Evolutionary conservation across 352 stramenopile genomes (phyloP), one percentile per base, ranked within the genome.

Genomic region (Pythium aquatile): DNA sequence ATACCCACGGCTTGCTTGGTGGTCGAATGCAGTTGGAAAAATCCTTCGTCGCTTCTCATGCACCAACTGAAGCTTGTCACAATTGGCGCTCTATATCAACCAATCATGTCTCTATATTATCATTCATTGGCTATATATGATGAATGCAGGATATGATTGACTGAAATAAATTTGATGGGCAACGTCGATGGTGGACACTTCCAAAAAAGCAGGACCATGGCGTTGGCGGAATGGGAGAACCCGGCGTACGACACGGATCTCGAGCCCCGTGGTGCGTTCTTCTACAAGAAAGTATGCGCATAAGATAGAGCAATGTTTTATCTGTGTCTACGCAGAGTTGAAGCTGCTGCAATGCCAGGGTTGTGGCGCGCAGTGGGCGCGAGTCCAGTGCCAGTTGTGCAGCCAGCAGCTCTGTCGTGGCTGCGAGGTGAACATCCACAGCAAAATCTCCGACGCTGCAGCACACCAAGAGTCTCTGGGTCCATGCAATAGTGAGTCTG

Each of bases 351-450:
- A 61, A 20, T 90, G 83, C 48, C 55, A 72, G 30, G 59, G 69
- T 63, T 90, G 81, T 63, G 48, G 20, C 24, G 53, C 64, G 3
- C 66, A 67, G 24, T 73, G 77, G 30, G 83, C 81, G 11, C 68
- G 76, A 20, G 70, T 81, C 46, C 65, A 76, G 39, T 91, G 82
- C 61, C 35, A 66, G 40, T 66, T 65, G 56, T 91, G 82, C 58
- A 53, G 64, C 33, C 68, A 78, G 28, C 70, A 72, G 30, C 85
- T 79, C 49, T 92, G 83, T 49, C 49, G 26, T 1, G 37, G 49
- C 13, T 92, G 83, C 48, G 80, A 90, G 66, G 42, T 69, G 14
- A 26, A 61, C 16, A 70, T 73, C 5, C 83, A 91, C 74, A 72
- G 73, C 49, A 52, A 71, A 35, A 42, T 80, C 29, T 8, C 13